Base-by-base conservation (phyloP, 208 protist genomes). In the Leishmania lainsoni region DNA sequence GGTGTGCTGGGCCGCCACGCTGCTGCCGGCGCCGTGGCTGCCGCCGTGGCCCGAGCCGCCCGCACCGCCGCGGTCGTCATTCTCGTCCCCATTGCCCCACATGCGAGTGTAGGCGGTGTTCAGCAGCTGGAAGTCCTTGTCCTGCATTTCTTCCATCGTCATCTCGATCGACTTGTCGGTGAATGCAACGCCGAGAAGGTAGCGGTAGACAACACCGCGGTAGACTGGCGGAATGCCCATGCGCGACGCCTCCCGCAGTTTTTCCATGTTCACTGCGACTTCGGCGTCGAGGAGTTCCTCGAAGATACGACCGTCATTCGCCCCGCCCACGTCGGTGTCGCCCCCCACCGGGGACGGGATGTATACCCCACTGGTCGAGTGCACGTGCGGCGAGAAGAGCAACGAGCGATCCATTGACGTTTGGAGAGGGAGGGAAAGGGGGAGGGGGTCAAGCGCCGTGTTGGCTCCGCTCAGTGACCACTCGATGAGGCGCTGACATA, bases 261-360 rank as follows among this genome's bases (percentile, higher is more conserved):
- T 93, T 29, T 76, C 76, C 17, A 94, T 76, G 76, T 95, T 89
- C 39, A 96, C 84, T 22, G 78, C 83, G 0, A 95, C 92, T 75
- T 97, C 94, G 0, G 91, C 92, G 65, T 96, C 93, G 29, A 97
- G 86, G 29, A 97, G 76, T 66, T 97, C 94, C 78, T 96, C 92
- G 73, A 97, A 96, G 39, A 92, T 75, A 59, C 83, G 83, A n/a
- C 75, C 80, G 51, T 85, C 79, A 39, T 63, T 78, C 52, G 73
- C 73, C 20, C 75, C 58, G 42, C 77, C 74, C 35, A 86, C 78
- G 48, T 83, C 86, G n/a, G 65, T 52, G 8, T 82, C 83, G 3
- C 69, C 69, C 48, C 35, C 32, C 45, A 81, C 35, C n/a, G 79
- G 73, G 20, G 72, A 63, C 26, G 74, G 77, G 17, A 32, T n/a